Conservation (phyloP, 2,329 filamentous ascomycete genomes). For the Nemania bipapillata region DNA sequence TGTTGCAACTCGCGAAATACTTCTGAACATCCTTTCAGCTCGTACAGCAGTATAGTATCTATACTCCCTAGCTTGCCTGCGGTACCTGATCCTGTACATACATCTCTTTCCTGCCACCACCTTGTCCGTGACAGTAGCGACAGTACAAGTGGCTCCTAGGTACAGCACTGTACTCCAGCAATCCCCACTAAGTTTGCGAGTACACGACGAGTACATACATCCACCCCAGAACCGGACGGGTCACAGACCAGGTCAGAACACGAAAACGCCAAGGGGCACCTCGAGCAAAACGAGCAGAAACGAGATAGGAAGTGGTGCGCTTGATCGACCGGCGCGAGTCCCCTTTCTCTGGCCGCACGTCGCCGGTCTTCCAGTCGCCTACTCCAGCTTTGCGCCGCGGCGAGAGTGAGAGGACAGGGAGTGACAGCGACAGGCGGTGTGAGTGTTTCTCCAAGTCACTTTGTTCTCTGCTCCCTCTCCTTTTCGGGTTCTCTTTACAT, state of each 20-base stretch:
- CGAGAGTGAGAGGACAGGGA: background rate
- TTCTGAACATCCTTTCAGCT: constrained; percentile 32
- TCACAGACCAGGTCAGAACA: constrained; percentile 16
- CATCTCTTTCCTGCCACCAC: constrained; percentile 24
- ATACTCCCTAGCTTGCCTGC: constrained; percentile 30
- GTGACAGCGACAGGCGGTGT: constrained; percentile 21
- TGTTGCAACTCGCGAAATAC: constrained; percentile 31
- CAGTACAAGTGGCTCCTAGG: constrained; percentile 21
- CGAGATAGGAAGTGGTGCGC: constrained; percentile 1
- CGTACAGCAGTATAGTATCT: constrained; percentile 26
- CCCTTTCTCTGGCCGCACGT: constrained; percentile 6
- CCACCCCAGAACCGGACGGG: background rate
- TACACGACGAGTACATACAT: constrained; percentile 37
- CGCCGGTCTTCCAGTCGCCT: background rate
- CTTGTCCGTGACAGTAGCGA: constrained; percentile 22
- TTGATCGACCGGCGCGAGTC: constrained; percentile 22
- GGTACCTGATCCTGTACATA: constrained; percentile 30
- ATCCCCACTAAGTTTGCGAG: constrained; percentile 30
- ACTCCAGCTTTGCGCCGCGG: constrained; percentile 11
- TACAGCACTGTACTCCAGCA: constrained; percentile 17
- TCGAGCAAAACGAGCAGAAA: background rate
- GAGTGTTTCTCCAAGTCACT: constrained; percentile 31
- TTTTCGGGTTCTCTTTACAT: constrained; percentile 15
- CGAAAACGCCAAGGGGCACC: constrained; percentile 26
- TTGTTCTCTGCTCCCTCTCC: background rate